Evolutionary conservation across 75 land plant species (phyloP).

Genomic region (Adiantum capillusveneris): DNA sequence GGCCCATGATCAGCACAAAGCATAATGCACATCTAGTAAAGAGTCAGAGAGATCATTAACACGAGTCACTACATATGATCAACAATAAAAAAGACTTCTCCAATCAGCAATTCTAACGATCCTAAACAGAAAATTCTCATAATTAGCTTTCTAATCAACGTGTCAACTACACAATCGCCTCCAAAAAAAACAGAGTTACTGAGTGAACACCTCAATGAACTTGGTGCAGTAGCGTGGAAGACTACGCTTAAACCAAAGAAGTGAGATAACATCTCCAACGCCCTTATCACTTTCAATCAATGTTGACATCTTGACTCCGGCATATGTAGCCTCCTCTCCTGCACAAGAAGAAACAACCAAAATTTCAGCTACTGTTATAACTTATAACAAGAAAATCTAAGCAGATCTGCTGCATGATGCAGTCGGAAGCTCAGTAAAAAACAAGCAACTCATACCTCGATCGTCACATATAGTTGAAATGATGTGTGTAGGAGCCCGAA

Average conservation of each 20-base stretch:
- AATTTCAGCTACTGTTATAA: too few species aligned
- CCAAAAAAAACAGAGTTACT: too few species aligned
- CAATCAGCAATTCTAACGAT: too few species aligned
- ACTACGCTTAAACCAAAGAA: conserved; percentile 97
- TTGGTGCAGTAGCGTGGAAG: conserved; percentile 92
- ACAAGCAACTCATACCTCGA: conserved; percentile 48
- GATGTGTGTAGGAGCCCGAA: conserved; percentile 95
- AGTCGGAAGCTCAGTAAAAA: too few species aligned
- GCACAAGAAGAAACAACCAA: conserved; percentile 1
- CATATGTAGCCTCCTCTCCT: conserved; percentile 98
- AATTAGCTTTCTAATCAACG: too few species aligned
- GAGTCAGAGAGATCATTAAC: background rate
- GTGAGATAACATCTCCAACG: conserved; percentile 94
- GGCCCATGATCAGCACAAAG: conserved; percentile 99
- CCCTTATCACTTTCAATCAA: conserved; percentile 87
- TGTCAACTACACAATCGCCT: too few species aligned
- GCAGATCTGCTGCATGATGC: too few species aligned
- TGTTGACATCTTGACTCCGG: conserved; percentile 92
- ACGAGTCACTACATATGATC: too few species aligned
- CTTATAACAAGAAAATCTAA: too few species aligned
- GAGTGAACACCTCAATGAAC: conserved; percentile 90
- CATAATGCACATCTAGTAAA: conserved; percentile 83
- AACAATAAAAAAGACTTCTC: too few species aligned
- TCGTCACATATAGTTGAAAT: conserved; percentile 96
- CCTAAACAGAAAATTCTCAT: too few species aligned